Evolutionary conservation across 116 monocot genomes (phyloP), one percentile per base, ranked within the genome.

Genomic region (Trichopus zeylanicus): DNA sequence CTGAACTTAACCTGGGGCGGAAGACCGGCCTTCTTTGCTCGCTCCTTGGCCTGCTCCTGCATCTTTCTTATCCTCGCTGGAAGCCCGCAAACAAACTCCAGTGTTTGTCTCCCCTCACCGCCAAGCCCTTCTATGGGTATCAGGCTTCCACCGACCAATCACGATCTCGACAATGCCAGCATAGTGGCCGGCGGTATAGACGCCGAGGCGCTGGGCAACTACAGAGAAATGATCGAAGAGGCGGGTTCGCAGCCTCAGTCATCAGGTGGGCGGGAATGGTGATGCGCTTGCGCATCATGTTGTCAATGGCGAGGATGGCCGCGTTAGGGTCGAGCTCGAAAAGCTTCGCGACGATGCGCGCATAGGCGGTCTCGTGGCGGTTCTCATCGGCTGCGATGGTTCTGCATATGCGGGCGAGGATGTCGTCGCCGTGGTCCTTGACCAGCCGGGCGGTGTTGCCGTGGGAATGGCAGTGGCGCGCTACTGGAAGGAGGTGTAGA

Each of bases 211-310:
- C 73, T 85, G 81, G 18, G 85, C 81, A 28, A 80, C 81, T 20
- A 77, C 54, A 5, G 85, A 53, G 73, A 76, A 85, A 60, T 81
- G 60, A 1, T 85, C 76, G 64, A 81, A 85, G 18, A 85, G 70
- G 28, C 15, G 60, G 49, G 51, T 81, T 81, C 1, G 63, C 58
- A 7, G 81, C 80, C 57, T 85, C 85, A 46, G 37, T 49, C 85
- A 85, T 85, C 27, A 80, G 67, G 64, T 76, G 76, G 3, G 77
- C 85, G 49, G 85, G 85, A 80, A 85, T 85, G 6, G 76, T 81
- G 70, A 85, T 81, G 39, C 53, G 51, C 68, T 80, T 81, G 38
- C 73, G 55, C 85, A 85, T 85, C 81, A 85, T 81, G 73, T 76
- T 77, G 12, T 66, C 73, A 37, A 85, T 65, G 26, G 81, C 76